A percentile compares a stretch with the other conserved stretches of the same genome.
Conservation (phyloP, 2,329 filamentous ascomycete genomes). For the Immersiporthe knoxdaviesiana region DNA sequence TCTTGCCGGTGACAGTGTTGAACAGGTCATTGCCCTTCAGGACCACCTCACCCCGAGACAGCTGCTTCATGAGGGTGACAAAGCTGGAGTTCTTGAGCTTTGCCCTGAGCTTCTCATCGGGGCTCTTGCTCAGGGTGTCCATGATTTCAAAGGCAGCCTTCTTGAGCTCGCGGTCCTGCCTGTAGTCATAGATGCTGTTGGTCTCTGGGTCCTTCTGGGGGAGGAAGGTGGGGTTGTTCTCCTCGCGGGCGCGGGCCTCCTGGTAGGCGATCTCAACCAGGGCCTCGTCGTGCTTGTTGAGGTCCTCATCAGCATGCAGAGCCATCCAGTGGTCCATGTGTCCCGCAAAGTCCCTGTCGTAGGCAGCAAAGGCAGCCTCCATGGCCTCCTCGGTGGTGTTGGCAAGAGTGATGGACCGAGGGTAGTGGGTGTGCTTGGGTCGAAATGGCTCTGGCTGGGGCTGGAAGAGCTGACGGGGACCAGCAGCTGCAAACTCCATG, state of each 20-base stretch:
- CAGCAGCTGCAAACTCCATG: slow-evolving; percentile 1
- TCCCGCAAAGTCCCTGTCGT: slow-evolving; percentile 35
- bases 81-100: slow-evolving; percentile 84
- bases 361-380: slow-evolving; percentile 36
- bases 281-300: slow-evolving; percentile 31
- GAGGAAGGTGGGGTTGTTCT: slow-evolving; percentile 29
- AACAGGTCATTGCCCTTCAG: slow-evolving; percentile 73
- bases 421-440: slow-evolving; percentile 24
- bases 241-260: slow-evolving; percentile 27
- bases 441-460: background rate
- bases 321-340: slow-evolving; percentile 40
- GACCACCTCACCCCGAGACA: slow-evolving; percentile 72
- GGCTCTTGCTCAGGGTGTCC: slow-evolving; percentile 68
- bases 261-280: slow-evolving; percentile 22
- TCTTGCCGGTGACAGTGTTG: slow-evolving; percentile 33
- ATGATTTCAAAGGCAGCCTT: slow-evolving; percentile 73
- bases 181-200: slow-evolving; percentile 38
- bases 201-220: slow-evolving; percentile 39
- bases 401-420: slow-evolving; percentile 27
- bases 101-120: slow-evolving; percentile 72
- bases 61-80: slow-evolving; percentile 73
- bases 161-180: slow-evolving; percentile 69
- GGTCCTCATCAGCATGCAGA: slow-evolving; percentile 36
- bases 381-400: slow-evolving; percentile 34
- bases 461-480: slow-evolving; percentile 10